phyloP scores from a whole-genome alignment of 2,329 filamentous ascomycete genomes.

The Hansfordia pulvinata region DNA sequence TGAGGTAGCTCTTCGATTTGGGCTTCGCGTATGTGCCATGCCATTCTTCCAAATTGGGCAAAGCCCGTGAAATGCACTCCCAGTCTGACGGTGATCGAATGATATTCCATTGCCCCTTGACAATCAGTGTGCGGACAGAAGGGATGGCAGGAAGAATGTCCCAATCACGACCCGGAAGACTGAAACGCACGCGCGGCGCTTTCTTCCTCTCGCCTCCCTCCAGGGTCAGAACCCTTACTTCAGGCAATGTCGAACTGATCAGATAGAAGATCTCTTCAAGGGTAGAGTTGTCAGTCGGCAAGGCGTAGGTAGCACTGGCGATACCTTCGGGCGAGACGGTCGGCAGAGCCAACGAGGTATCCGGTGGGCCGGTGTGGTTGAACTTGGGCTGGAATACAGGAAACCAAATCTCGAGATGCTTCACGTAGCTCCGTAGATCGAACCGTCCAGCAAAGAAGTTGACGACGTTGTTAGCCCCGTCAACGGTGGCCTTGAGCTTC shows the following conservation, averaged over 20 bases:
- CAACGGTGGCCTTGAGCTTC: slow-evolving; percentile 58
- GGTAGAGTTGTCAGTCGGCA: slow-evolving; percentile 53
- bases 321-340: slow-evolving; percentile 40
- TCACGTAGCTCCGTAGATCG: slow-evolving; percentile 50
- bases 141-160: slow-evolving; percentile 29
- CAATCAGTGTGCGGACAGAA: slow-evolving; percentile 53
- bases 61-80: slow-evolving; percentile 41
- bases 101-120: slow-evolving; percentile 67
- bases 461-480: slow-evolving; percentile 45
- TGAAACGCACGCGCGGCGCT: slow-evolving; percentile 54
- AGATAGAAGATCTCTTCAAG: slow-evolving; percentile 58
- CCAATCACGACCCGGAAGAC: slow-evolving; percentile 9
- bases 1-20: slow-evolving; percentile 61
- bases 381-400: slow-evolving; percentile 54
- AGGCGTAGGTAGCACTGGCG: slow-evolving; percentile 42
- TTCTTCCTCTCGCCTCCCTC: slow-evolving; percentile 70
- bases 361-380: slow-evolving; percentile 25
- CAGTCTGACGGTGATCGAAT: slow-evolving; percentile 53
- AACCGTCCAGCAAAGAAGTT: slow-evolving; percentile 44
- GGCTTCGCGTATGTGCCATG: slow-evolving; percentile 56
- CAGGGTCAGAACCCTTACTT: slow-evolving; percentile 53
- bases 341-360: slow-evolving; percentile 29
- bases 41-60: slow-evolving; percentile 53
- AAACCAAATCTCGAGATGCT: slow-evolving; percentile 67
- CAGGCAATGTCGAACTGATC: slow-evolving; percentile 42